Percentiles rank a stretch among this genome's conserved stretches.
Evolutionary conservation across 1,284 basidiomycete species (phyloP).

Genomic region (Pyrrhoderma noxium): DNA sequence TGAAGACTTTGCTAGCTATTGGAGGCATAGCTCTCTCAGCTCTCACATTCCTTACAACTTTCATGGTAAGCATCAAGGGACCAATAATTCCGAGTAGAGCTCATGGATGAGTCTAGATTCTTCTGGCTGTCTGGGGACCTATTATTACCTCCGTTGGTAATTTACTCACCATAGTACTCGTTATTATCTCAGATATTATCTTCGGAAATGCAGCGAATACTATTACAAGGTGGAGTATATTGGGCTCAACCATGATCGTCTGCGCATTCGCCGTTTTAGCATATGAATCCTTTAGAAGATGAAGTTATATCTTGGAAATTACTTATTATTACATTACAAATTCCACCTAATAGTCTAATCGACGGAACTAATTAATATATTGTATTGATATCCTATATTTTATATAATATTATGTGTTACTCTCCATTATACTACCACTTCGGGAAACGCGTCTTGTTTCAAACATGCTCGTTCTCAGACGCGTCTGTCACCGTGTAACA

Average conservation of each 20-base stretch:
- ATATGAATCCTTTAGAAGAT: conserved; percentile 49
- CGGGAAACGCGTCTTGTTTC: conserved; percentile 2
- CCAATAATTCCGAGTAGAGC: conserved; percentile 9
- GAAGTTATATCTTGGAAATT: neutral
- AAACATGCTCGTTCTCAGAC: conserved; percentile 17
- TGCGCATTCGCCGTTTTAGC: conserved; percentile 66
- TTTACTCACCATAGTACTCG: conserved; percentile 77
- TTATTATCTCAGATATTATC: conserved; percentile 63
- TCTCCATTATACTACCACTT: neutral
- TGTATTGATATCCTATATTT: neutral
- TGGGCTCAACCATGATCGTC: conserved; percentile 65
- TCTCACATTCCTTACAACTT: conserved; percentile 66
- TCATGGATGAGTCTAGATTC: conserved; percentile 39
- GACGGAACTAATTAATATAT: neutral
- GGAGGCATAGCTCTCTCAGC: conserved; percentile 58
- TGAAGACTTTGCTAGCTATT: conserved; percentile 40
- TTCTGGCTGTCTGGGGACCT: conserved; percentile 78
- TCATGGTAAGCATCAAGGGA: conserved; percentile 50
- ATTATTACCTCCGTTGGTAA: conserved; percentile 78
- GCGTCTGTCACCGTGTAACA: conserved; percentile 15
- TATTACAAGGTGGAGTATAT: conserved; percentile 54
- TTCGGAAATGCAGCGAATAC: conserved; percentile 51
- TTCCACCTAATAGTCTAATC: too few species aligned
- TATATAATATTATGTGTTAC: too few species aligned
- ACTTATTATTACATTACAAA: too few species aligned